These are phyloP conservation scores for Magnusiomyces ingens DNA, from an alignment of 1,139 yeast genomes.

Conservation along the genomic window DNA sequence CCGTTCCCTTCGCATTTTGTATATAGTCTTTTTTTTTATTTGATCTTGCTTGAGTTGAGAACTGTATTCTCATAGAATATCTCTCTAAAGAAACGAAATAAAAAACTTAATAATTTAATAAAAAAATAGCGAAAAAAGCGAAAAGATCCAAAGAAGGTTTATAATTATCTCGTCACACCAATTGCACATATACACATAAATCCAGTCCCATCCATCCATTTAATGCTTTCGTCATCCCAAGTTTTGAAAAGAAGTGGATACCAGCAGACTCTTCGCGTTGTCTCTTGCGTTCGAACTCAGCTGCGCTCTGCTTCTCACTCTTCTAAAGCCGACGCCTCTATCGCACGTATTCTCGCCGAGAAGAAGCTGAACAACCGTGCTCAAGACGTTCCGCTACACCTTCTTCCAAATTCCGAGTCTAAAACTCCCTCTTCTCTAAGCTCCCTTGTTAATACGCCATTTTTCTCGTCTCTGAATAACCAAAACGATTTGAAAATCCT, in stretches of 20 bases:
- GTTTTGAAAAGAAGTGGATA: not conserved
- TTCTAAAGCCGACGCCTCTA: slow-evolving; percentile 2
- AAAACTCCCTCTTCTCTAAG: not conserved
- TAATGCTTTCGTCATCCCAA: slow-evolving; percentile 4
- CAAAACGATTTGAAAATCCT: slow-evolving; percentile 2
- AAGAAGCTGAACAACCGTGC: slow-evolving; percentile 1
- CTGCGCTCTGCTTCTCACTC: slow-evolving; percentile 8
- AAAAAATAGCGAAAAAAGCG: too few relatives aligned
- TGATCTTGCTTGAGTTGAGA: too few relatives aligned
- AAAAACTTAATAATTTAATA: too few relatives aligned
- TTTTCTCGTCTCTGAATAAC: not conserved
- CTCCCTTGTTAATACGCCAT: not conserved
- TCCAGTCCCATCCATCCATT: not conserved
- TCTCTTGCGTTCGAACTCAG: not conserved
- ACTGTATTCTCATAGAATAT: too few relatives aligned
- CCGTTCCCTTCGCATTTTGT: too few relatives aligned
- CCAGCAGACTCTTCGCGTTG: not conserved
- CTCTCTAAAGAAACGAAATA: too few relatives aligned
- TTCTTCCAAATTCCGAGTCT: not conserved
- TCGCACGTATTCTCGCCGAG: slow-evolving; percentile 1
- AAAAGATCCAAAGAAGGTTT: too few relatives aligned
- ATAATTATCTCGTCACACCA: too few relatives aligned
- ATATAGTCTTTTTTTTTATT: too few relatives aligned
- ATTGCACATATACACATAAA: too few relatives aligned
- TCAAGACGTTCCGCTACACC: slow-evolving; percentile 1